These are phyloP conservation scores for Clitopilus passeckerianus DNA, from an alignment of 768 basidiomycete species.

Conservation along the genomic window DNA sequence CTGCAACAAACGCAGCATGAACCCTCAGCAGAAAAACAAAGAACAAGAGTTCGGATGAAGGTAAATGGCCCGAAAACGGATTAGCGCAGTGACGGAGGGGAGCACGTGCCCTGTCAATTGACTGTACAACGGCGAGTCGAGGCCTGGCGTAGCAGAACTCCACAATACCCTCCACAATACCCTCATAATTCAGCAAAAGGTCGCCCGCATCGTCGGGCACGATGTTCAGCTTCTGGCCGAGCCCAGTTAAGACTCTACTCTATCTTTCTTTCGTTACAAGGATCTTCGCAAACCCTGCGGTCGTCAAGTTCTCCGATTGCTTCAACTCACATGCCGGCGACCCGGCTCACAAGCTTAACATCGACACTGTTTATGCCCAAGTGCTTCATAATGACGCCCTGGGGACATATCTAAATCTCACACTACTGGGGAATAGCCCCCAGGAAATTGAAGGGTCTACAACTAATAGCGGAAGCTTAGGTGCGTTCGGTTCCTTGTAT, in stretches of 20 bases:
- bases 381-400: slow-evolving; percentile 39
- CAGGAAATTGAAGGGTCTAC: slow-evolving; percentile 55
- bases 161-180: not conserved
- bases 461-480: slow-evolving; percentile 57
- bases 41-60: not conserved
- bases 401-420: slow-evolving; percentile 59
- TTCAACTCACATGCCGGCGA: slow-evolving; percentile 41
- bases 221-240: slow-evolving; percentile 15
- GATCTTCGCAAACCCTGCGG: slow-evolving; percentile 51
- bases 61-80: not conserved
- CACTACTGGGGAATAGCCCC: slow-evolving; percentile 62
- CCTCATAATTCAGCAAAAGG: slow-evolving; percentile 1
- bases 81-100: not conserved
- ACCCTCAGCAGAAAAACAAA: slow-evolving; percentile 1
- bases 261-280: slow-evolving; percentile 18
- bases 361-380: slow-evolving; percentile 72
- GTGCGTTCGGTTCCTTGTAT: slow-evolving; percentile 34
- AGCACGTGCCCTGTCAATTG: not conserved
- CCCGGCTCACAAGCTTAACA: slow-evolving; percentile 51
- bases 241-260: slow-evolving; percentile 12
- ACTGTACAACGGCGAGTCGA: not conserved
- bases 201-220: slow-evolving; percentile 15
- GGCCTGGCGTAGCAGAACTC: not conserved
- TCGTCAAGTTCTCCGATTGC: slow-evolving; percentile 65
- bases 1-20: slow-evolving; percentile 16